phyloP scores from a whole-genome alignment of 257 asterid species.

The Perilla frutescens region DNA sequence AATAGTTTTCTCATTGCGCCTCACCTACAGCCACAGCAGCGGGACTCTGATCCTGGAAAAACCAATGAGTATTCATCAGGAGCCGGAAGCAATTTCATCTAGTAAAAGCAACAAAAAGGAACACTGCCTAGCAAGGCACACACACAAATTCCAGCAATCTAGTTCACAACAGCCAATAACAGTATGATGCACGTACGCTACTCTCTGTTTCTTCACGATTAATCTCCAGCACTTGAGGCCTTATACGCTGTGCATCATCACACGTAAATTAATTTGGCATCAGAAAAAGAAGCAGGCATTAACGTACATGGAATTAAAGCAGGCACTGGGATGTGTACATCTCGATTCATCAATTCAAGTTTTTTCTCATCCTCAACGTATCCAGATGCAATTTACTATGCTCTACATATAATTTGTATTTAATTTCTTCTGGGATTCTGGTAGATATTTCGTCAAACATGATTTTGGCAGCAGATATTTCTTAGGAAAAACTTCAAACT shows the following conservation, averaged over 20 bases:
- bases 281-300: constrained; percentile 14
- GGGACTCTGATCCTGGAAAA: constrained; percentile 74
- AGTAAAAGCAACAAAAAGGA: constrained; percentile 10
- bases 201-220: constrained; percentile 68
- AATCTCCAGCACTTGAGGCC: constrained; percentile 68
- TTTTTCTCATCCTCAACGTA: too few relatives aligned
- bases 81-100: constrained; percentile 14
- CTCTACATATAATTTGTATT: neutral
- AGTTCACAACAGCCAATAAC: constrained; percentile 28
- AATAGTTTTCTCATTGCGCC: constrained; percentile 58
- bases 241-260: constrained; percentile 62
- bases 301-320: neutral
- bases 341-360: too few relatives aligned
- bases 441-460: constrained; percentile 6
- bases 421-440: neutral
- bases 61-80: constrained; percentile 28
- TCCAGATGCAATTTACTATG: too few relatives aligned
- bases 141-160: neutral
- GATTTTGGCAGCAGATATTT: constrained; percentile 18
- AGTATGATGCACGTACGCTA: constrained; percentile 55
- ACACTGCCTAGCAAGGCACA: neutral
- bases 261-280: constrained; percentile 19
- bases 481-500: neutral
- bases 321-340: too few relatives aligned
- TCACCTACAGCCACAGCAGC: constrained; percentile 82